Evolutionary conservation across 2,329 filamentous ascomycete genomes (phyloP), one percentile per base, ranked within the genome.

Genomic region (Beauveria varroae): DNA sequence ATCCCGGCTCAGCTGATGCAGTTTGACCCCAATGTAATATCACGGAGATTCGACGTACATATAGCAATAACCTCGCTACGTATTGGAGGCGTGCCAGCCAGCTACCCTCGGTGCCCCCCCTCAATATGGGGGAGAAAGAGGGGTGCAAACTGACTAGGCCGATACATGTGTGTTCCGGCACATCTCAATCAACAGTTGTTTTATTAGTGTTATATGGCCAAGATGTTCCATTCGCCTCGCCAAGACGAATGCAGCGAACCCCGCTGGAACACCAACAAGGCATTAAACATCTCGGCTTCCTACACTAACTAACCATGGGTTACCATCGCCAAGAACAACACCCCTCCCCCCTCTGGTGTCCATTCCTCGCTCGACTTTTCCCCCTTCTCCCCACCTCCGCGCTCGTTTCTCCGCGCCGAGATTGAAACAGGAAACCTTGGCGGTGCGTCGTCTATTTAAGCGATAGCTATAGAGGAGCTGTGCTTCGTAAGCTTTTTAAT

Each of bases 291-390:
- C 46, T 58, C 14, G 16, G 28, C n/a, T 51, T 40, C 34, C 53
- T 49, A 16, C 46, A 28, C 26, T 26, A 30, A 30, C 44, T 47
- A 58, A 34, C 26, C 43, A 41, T 51, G 30, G 34, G 22, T 50
- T 50, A 26, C 30, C 44, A 58, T 58, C 46, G 55, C 56, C 56
- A 58, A 58, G 56, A 41, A 24, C 7, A 57, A 26, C 26, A 50
- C 44, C 26, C 53, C 41, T 22, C n/a, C 8, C 22, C 8, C 34
- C n/a, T n/a, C 5, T 30, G 26, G 18, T 34, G 24, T 28, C 41
- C 26, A 46, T n/a, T 20, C 26, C 40, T 34, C 8, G 30, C 24
- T 16, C 26, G 28, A 28, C 56, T n/a, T 49, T 30, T 2, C 28
- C 18, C 20, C 37, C 26, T 28, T 28, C 26, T 28, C 43, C 43